Base-by-base conservation (phyloP, 305 asterid species). In the Rubia peregrina region DNA sequence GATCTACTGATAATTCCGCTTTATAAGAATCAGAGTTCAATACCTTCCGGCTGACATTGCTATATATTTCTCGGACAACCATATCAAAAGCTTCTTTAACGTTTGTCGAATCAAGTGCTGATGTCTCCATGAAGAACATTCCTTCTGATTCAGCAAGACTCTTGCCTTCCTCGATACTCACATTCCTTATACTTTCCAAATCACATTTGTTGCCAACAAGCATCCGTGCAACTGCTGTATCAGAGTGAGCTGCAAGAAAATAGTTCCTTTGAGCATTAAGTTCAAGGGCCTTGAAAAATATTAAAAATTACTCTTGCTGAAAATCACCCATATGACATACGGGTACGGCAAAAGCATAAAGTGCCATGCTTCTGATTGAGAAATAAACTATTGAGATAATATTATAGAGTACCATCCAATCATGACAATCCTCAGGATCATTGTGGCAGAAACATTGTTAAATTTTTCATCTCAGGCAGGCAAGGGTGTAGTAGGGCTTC, bases 111-210 rank as follows among this genome's bases (percentile, higher is more conserved):
- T 90, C 92, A 74, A 88, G 72, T 5, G 97, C 97, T 62, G 96
- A 90, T 69, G 97, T 90, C 79, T 90, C 97, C 94, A 90, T 90
- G 81, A 90, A 90, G 77, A 85, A 90, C 65, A 90, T 57, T 48
- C 96, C 97, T 80, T 90, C 92, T 3, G 91, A 77, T 79, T 88
- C 97, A 11, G 97, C 95, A 11, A 90, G 85, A 75, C 75, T 80
- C 82, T 85, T 88, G 79, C 97, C 94, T 79, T 90, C 95, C 72
- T 88, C 94, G 55, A 88, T 79, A 64, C 86, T 88, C 74, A 85
- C 88, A n/a, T 81, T 87, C 75, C 97, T 83, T 79, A 90, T 87
- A 56, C 80, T 87, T 63, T 80, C 94, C 81, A 90, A 81, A 72
- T 90, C 97, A 5, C 81, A 78, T 79, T 90, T 90, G 73, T 90